These are phyloP conservation scores for Lanmaoa pseudosensibilis DNA, from an alignment of 768 basidiomycete genomes.

Conservation along the genomic window DNA sequence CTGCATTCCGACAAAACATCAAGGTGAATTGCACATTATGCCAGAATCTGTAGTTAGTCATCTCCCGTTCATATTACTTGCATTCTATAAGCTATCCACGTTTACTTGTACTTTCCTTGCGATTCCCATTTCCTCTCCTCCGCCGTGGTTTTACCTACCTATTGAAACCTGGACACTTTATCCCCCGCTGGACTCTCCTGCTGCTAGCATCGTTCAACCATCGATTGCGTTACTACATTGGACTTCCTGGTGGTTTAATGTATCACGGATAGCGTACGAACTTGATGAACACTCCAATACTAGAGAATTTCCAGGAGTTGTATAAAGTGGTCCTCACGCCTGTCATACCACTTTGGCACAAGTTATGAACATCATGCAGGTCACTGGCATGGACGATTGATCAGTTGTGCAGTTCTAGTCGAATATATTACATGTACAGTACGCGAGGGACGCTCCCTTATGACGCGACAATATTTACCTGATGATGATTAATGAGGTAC, in stretches of 20 bases:
- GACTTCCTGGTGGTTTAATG: conserved; percentile 17
- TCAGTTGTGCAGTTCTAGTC: too few relatives aligned
- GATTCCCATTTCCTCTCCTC: neutral
- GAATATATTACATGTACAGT: too few relatives aligned
- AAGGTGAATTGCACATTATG: conserved; percentile 67
- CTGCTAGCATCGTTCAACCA: conserved; percentile 12
- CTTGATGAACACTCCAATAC: conserved; percentile 12
- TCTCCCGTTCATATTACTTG: conserved; percentile 25
- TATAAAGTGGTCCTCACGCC: too few relatives aligned
- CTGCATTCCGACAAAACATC: conserved; percentile 58
- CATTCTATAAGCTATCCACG: conserved; percentile 32
- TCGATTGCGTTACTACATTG: conserved; percentile 11
- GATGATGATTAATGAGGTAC: too few relatives aligned
- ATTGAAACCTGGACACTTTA: conserved; percentile 13
- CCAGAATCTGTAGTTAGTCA: conserved; percentile 57
- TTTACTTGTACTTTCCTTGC: conserved; percentile 28
- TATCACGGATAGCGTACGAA: conserved; percentile 26
- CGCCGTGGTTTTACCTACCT: neutral
- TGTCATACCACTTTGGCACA: too few relatives aligned
- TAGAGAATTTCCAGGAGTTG: conserved; percentile 1
- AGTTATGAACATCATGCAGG: too few relatives aligned
- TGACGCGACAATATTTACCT: too few relatives aligned
- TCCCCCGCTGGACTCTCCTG: conserved; percentile 14
- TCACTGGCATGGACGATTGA: too few relatives aligned
- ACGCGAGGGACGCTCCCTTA: too few relatives aligned